Evolutionary conservation across 2,329 filamentous ascomycete genomes (phyloP), one percentile per base, ranked within the genome.

Genomic region (Colletotrichum zoysiae): DNA sequence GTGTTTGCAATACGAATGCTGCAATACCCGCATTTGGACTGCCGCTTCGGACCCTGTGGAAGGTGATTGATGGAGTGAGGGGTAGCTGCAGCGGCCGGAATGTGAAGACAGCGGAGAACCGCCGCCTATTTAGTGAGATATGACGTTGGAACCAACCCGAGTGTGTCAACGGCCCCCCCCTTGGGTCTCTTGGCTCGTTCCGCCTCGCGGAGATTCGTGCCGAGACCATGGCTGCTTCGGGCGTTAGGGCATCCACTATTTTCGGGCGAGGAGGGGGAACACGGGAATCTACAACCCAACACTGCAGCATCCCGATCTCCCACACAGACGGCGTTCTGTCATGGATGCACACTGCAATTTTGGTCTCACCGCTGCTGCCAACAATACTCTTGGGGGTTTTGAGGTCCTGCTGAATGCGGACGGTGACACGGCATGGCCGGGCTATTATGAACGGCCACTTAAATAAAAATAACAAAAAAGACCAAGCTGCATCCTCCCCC

Each of bases 121-220:
- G 40, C 30, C 30, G 30, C 30, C 53, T 18, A 44, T 33, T 38
- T 38, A 33, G 33, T 23, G 16, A 67, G 57, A 61, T 63, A 67
- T 67, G 67, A 70, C 67, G 63, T 67, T 70, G 67, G 46, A 44
- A 44, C 30, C 50, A 67, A 53, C 64, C 12, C 48, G 33, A 16
- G 20, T 30, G 40, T 61, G 67, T 63, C 67, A 63, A 42, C 38
- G 23, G 48, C 23, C 67, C 56, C n/a, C n/a, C 63, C 33, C 33
- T 33, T 30, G n/a, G 23, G 5, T 38, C 48, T 42, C 67, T 70
- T 70, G 64, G 67, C 64, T 50, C 12, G 33, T 33, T 61, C 44
- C 33, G 50, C 50, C n/a, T 23, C 20, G 46, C 30, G 30, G 56
- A 35, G 56, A 48, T 23, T 48, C n/a, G 7, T 14, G 56, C 4